Evolutionary conservation across 177 flowering plant genomes (phyloP).

Genomic region (Vitis hybrid): DNA sequence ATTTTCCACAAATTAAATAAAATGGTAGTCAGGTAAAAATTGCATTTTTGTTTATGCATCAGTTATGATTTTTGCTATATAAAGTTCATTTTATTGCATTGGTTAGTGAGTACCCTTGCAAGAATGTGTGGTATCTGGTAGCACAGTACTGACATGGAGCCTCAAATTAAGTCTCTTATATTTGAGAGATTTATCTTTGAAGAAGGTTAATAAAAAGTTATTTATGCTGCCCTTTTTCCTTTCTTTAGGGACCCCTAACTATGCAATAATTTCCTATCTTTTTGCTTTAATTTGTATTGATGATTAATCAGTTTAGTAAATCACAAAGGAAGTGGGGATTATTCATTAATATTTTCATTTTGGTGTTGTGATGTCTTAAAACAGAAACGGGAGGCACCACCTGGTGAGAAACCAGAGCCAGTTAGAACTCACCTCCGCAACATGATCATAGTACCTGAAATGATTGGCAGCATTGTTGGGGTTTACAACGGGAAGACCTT

Average conservation of each 20-base stretch:
- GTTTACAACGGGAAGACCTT: conserved; percentile 52
- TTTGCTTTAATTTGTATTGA: neutral
- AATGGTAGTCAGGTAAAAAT: too few relatives aligned
- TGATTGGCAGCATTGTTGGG: conserved; percentile 44
- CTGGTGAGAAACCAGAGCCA: conserved; percentile 43
- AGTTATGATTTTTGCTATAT: too few relatives aligned
- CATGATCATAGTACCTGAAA: conserved; percentile 51
- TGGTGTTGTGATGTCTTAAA: neutral
- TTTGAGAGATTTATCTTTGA: neutral
- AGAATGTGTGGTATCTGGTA: too few relatives aligned
- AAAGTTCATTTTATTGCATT: too few relatives aligned
- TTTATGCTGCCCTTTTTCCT: neutral
- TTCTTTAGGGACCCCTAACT: too few relatives aligned
- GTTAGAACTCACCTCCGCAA: conserved; percentile 43
- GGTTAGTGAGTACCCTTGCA: too few relatives aligned
- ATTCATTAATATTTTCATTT: neutral
- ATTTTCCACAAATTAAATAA: too few relatives aligned
- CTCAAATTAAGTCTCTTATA: too few relatives aligned
- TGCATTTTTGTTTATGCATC: too few relatives aligned
- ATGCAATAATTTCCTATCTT: neutral
- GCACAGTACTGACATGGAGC: too few relatives aligned
- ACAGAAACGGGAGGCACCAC: conserved; percentile 44
- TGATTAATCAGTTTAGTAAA: neutral
- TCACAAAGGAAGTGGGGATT: neutral
- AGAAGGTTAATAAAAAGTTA: neutral